Conservation (phyloP, 495 filamentous ascomycete species). For the Pseudotulostoma volvatum region DNA sequence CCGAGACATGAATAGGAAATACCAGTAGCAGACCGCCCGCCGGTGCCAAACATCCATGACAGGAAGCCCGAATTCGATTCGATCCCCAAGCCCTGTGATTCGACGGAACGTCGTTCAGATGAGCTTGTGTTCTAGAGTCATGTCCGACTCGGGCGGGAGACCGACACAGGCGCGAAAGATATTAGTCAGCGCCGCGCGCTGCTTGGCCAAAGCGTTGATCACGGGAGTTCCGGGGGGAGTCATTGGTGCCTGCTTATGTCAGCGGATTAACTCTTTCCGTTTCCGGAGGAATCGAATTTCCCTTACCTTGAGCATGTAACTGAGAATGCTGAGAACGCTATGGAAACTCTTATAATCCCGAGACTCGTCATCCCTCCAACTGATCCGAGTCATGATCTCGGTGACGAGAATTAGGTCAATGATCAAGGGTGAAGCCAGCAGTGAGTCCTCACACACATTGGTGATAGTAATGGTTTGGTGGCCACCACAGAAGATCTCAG, state of each 20-base stretch:
- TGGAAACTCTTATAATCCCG: constrained; percentile 86
- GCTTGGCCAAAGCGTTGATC: constrained; percentile 91
- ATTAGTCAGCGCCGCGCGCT: constrained; percentile 86
- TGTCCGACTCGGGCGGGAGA: constrained; percentile 93
- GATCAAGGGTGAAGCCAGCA: constrained; percentile 93
- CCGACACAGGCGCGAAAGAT: constrained; percentile 98
- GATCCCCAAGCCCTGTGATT: no score
- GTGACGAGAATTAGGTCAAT: constrained; percentile 85
- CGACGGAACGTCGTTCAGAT: no score
- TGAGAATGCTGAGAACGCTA: constrained; percentile 90
- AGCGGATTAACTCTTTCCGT: neutral
- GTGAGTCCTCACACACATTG: constrained; percentile 97
- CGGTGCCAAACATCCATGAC: no score
- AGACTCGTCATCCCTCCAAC: constrained; percentile 54
- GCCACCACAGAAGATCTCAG: constrained; percentile 97
- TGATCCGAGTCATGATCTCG: constrained; percentile 96
- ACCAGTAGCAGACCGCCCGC: no score
- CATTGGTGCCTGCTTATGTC: constrained; percentile 47
- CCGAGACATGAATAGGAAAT: no score
- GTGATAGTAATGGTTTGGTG: constrained; percentile 97
- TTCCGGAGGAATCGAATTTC: neutral
- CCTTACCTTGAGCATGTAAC: constrained; percentile 93
- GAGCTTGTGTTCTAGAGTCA: constrained; percentile 99
- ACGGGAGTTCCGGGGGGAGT: constrained; percentile 93
- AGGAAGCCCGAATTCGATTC: no score